These are phyloP conservation scores for Mentha longifolia DNA, from an alignment of 257 asterid genomes.

Conservation along the genomic window DNA sequence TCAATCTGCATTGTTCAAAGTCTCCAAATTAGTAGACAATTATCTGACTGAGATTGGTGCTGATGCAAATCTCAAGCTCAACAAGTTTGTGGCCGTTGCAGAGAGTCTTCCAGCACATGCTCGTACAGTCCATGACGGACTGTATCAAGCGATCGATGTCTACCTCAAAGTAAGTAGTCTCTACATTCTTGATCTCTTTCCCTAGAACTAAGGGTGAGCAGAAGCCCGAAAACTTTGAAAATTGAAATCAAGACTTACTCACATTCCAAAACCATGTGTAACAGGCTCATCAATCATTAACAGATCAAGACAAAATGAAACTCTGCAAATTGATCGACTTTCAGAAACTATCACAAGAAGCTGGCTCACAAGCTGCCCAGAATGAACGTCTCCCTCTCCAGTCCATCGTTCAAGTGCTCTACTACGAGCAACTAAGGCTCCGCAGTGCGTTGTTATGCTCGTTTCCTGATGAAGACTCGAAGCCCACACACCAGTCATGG, in stretches of 20 bases:
- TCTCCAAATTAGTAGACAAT: constrained; percentile 82
- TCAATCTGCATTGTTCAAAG: constrained; percentile 77
- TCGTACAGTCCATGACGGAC: constrained; percentile 72
- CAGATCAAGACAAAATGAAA: constrained; percentile 75
- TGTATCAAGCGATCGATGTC: constrained; percentile 87
- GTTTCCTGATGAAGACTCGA: constrained; percentile 76
- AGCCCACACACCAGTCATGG: constrained; percentile 84
- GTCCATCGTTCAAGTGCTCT: constrained; percentile 93
- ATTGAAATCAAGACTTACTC: neutral
- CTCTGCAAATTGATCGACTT: constrained; percentile 81
- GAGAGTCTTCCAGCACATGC: constrained; percentile 87
- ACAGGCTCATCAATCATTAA: constrained; percentile 78
- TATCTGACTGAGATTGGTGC: constrained; percentile 93
- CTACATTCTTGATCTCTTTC: neutral
- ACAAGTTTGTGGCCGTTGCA: constrained; percentile 81
- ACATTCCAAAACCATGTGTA: neutral
- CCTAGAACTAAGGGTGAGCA: too few species aligned
- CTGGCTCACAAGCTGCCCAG: constrained; percentile 96
- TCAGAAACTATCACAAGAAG: constrained; percentile 87
- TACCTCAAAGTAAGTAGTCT: constrained; percentile 75
- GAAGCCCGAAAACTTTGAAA: too few species aligned
- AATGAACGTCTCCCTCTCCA: constrained; percentile 97
- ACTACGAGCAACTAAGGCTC: constrained; percentile 86
- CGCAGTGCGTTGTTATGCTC: constrained; percentile 75
- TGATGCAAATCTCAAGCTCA: constrained; percentile 80